These are phyloP conservation scores for Mollisia scopiformis DNA, from an alignment of 2,329 filamentous ascomycete species.

Conservation along the genomic window DNA sequence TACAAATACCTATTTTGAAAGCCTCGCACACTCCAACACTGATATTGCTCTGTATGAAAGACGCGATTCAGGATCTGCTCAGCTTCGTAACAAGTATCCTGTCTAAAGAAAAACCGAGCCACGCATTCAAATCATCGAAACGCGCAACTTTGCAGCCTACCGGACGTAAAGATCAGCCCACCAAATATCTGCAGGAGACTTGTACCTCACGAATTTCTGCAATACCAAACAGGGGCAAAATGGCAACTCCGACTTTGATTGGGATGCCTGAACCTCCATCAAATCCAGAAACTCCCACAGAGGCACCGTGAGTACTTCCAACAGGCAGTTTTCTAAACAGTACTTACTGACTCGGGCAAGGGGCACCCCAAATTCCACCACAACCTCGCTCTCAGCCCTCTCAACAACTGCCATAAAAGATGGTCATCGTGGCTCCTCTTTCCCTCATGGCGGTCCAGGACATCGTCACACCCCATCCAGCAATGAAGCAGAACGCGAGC, in stretches of 20 bases:
- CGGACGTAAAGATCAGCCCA: neutral
- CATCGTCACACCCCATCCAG: slow-evolving; percentile 63
- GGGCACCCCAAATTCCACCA: slow-evolving; percentile 90
- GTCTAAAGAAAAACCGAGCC: too few relatives aligned
- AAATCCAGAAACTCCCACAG: slow-evolving; percentile 83
- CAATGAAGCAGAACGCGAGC: slow-evolving; percentile 84
- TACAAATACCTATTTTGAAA: neutral
- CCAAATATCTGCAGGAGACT: neutral
- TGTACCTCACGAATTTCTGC: neutral
- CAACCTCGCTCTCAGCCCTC: slow-evolving; percentile 87
- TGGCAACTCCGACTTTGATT: slow-evolving; percentile 63
- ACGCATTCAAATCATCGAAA: neutral
- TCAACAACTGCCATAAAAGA: slow-evolving; percentile 97
- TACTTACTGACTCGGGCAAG: slow-evolving; percentile 47
- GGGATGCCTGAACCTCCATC: slow-evolving; percentile 83
- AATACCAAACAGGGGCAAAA: slow-evolving; percentile 6
- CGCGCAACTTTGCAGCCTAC: neutral
- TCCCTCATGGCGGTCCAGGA: slow-evolving; percentile 59
- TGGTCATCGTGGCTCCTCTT: slow-evolving; percentile 82
- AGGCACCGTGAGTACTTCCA: slow-evolving; percentile 73
- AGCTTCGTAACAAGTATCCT: too few relatives aligned
- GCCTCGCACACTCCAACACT: neutral
- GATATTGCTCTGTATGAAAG: too few relatives aligned
- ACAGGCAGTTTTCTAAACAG: neutral
- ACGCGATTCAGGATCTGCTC: too few relatives aligned